Base-by-base conservation (phyloP, 441 rosid species). In the Gossypium aridum region DNA sequence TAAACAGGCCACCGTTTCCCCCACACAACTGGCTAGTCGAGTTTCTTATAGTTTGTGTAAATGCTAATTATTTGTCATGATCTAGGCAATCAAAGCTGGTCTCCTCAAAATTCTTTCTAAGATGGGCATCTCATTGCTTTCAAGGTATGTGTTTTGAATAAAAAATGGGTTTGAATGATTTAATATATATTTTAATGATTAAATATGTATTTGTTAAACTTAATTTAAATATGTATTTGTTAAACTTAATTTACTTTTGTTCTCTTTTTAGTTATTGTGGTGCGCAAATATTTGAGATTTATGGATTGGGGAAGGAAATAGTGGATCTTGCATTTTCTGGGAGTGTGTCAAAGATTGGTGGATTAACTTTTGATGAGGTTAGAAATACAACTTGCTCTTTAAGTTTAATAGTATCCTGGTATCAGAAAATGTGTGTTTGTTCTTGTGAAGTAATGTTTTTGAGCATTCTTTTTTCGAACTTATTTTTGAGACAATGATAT, bases 111-210 rank as follows among this genome's bases (percentile, higher is more conserved):
- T 96, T 78, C 92, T 96, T 76, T 96, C 99, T 22, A 96, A 96
- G 89, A 96, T 96, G 99, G 99, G 99, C 7, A 96, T 96, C 82
- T 96, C 98, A 56, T 85, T 96, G 84, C 97, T 96, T 80, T 92
- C 98, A 78, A 96, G 99, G 99, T 96, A 75, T 39, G 54, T 74
- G 71, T 71, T 81, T 57, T 57, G 64, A 59, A 59, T 28, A 10
- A 12, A 59, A 6, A 23, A 12, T 43, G 31, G 64, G 22, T 75
- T 2, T 69, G 23, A 19, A 45, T 59, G 63, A n/a, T 22, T 45
- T 47, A 73, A 31, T 72, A 28, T 71, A 45, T 10, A 39, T 64
- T 77, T 61, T 17, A 71, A 51, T 71, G 53, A 56, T 51, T 34
- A 19, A 53, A 9, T n/a, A 34, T 22, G 28, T 67, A 23, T 55